A percentile compares a stretch with the other conserved stretches of the same genome.
Evolutionary conservation across 1,139 yeast genomes (phyloP).

Genomic region (Taphrina flavorubra): DNA sequence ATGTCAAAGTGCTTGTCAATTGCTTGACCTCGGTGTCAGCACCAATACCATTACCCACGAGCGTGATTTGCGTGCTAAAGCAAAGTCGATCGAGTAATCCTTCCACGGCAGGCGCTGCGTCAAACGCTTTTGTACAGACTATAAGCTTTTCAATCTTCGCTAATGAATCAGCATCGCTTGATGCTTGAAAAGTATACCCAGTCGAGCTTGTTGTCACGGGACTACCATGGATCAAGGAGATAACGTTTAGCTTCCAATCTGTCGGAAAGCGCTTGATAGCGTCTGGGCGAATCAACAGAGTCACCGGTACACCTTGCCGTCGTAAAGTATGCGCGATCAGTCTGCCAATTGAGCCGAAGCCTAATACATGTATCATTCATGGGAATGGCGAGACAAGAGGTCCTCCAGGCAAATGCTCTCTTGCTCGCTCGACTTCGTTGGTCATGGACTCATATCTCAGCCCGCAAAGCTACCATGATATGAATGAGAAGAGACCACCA

Average conservation of each 20-base stretch:
- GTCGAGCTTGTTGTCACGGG: neutral
- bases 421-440: neutral
- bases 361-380: conserved; percentile 22
- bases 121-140: conserved; percentile 60
- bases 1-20: conserved; percentile 60
- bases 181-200: conserved; percentile 10
- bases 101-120: conserved; percentile 57
- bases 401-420: neutral
- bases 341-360: conserved; percentile 16
- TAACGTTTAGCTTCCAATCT: conserved; percentile 4
- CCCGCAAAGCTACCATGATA: too few species aligned
- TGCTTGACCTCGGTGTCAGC: conserved; percentile 61
- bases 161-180: neutral
- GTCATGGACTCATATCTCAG: neutral
- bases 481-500: too few species aligned
- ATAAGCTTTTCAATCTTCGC: conserved; percentile 3
- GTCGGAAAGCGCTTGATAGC: neutral
- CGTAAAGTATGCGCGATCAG: conserved; percentile 18
- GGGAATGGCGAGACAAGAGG: too few species aligned
- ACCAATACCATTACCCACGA: conserved; percentile 84
- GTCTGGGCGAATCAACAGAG: conserved; percentile 2
- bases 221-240: neutral
- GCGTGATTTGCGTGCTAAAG: conserved; percentile 60
- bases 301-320: conserved; percentile 10
- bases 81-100: conserved; percentile 57